Base-by-base conservation (phyloP, 116 monocot genomes). In the Trichopus zeylanicus region DNA sequence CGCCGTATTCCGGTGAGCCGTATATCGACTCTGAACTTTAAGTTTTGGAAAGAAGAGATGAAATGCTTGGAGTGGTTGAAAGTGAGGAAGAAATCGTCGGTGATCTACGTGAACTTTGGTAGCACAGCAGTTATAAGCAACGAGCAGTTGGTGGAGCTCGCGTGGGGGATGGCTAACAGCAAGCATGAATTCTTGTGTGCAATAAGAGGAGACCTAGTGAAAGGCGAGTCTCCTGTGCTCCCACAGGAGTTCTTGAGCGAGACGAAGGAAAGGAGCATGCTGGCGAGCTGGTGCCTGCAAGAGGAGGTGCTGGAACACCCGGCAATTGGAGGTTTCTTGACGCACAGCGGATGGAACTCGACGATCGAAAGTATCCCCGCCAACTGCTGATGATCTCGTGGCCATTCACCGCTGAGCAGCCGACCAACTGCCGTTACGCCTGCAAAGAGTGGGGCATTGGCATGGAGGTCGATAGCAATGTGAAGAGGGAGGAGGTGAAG, bases 331-430 rank as follows among this genome's bases (percentile, higher is more conserved):
- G 49, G 23, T 9, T 49, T 49, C 23, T 24, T 49, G 49, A 49
- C 49, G 19, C 49, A 49, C 49, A 49, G 49, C 22, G 49, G 49
- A 24, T 49, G 49, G 49, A 49, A 49, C 49, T 49, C 49, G 5
- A 49, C 49, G 0, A 20, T 49, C 6, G 49, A 49, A 24, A 49
- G 49, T 9, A 22, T 49, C 22, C 3, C 8, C 49, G 23, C 22
- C 49, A 22, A 20, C 21, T 49, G 20, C 49, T 22, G 9, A 49
- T 49, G 49, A 49, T 49, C 6, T 57, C 31, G 16, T 57, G 57
- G 57, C 57, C 57, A 3, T 57, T 57, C 57, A 33, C 33, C 31
- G 31, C 57, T 11, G 66, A 66, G 9, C 66, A 66, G 39, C 54
- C 34, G 13, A 46, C 56, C 1, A 66, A 66, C 28, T 42, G 66